Percentiles rank a stretch among this genome's conserved stretches.
Conservation (phyloP, 2,329 filamentous ascomycete species). For the Pseudogymnoascus sp. region DNA sequence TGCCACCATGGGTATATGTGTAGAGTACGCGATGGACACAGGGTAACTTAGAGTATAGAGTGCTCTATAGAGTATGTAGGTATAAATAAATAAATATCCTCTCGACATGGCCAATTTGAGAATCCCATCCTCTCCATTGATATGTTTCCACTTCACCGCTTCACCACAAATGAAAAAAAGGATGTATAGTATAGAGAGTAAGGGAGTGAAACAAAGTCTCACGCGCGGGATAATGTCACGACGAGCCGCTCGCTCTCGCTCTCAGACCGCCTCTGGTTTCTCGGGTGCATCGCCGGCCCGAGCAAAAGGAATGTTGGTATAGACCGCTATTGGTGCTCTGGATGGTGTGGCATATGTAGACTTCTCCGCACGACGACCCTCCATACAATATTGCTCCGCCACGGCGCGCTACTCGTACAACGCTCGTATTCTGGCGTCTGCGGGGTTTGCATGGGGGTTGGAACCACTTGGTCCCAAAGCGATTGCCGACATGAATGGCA, state of each 20-base stretch:
- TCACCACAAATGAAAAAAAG: not conserved
- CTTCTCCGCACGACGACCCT: not conserved
- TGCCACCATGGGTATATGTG: not conserved
- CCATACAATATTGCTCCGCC: not conserved
- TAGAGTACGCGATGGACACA: not conserved
- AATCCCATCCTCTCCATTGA: not conserved
- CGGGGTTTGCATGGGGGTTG: not conserved
- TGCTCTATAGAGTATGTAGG: not conserved
- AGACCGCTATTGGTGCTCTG: not conserved
- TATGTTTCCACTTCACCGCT: conserved; percentile 3
- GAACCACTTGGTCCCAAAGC: not conserved
- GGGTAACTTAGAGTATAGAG: not conserved
- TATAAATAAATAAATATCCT: not conserved
- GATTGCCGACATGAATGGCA: conserved; percentile 4
- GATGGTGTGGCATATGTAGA: not conserved
- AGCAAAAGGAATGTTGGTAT: not conserved
- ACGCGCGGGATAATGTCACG: not conserved
- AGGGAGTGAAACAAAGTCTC: conserved; percentile 5
- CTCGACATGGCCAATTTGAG: not conserved
- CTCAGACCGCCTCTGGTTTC: not conserved
- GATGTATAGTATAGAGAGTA: not conserved
- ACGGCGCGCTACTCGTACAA: conserved; percentile 1
- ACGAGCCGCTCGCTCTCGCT: not conserved
- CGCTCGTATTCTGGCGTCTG: not conserved
- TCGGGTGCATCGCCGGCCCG: conserved; percentile 5